These are phyloP conservation scores for Fusarium albidum DNA, from an alignment of 2,329 filamentous ascomycete genomes.

Conservation along the genomic window DNA sequence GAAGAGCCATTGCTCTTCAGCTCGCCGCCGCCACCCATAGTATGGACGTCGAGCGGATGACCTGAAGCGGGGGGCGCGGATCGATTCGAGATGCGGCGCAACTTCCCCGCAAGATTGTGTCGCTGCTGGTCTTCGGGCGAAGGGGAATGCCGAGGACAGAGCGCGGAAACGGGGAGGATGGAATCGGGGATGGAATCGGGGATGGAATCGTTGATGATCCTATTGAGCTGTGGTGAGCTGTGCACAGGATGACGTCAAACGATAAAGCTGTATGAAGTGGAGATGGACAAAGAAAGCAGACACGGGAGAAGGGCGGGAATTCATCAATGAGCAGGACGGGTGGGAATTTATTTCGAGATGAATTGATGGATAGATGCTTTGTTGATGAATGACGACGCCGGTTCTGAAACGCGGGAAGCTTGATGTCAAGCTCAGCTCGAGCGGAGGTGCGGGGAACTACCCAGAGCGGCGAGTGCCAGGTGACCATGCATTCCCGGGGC, in stretches of 20 bases:
- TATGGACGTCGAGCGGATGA: conserved; percentile 42
- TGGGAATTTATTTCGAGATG: conserved; percentile 10
- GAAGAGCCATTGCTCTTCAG: conserved; percentile 53
- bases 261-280: not conserved
- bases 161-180: conserved; percentile 34
- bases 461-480: too few relatives aligned
- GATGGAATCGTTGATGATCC: conserved; percentile 32
- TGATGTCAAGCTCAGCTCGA: conserved; percentile 22
- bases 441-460: too few relatives aligned
- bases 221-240: conserved; percentile 34
- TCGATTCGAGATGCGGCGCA: conserved; percentile 46
- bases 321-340: conserved; percentile 3
- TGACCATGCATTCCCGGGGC: too few relatives aligned
- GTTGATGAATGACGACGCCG: conserved; percentile 8
- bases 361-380: conserved; percentile 14
- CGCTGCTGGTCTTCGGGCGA: conserved; percentile 30
- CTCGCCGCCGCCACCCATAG: conserved; percentile 61
- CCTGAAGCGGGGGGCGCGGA: conserved; percentile 49
- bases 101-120: conserved; percentile 32
- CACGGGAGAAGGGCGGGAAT: conserved; percentile 1
- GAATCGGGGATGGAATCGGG: conserved; percentile 39
- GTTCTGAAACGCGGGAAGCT: conserved; percentile 27
- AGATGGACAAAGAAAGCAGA: not conserved
- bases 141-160: conserved; percentile 37
- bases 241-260: conserved; percentile 19